Base-by-base conservation (phyloP, 2,329 filamentous ascomycete genomes). In the Ilyonectria sp. region DNA sequence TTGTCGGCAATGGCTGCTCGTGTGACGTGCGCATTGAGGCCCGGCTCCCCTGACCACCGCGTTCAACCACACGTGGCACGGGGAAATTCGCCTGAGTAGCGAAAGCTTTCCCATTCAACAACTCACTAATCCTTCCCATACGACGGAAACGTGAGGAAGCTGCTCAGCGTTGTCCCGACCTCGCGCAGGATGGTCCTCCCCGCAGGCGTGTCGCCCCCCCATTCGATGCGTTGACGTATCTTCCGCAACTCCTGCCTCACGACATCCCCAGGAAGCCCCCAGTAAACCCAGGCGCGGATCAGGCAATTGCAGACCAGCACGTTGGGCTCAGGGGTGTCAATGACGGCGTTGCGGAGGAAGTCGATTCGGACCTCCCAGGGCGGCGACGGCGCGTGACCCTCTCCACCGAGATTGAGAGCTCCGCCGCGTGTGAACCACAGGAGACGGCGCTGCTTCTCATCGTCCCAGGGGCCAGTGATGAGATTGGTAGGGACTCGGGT, bases 361-460 rank as follows among this genome's bases (percentile, higher is more conserved):
- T 80, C 71, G 4, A 79, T 65, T 54, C 80, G 83, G 31, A 78
- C 54, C 64, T 86, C 85, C 85, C 85, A 86, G 1, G 81, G 69
- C 2, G 63, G 67, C 7, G 57, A 33, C n/a, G 33, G 26, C 13
- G 53, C 76, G 63, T 79, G 76, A 40, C 63, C 59, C 23, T 77
- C 70, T 1, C 75, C 67, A 21, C 76, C 75, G 9, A 81, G 49
- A 5, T 69, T 69, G 8, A 68, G 44, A 58, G 81, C 76, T 15
- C 84, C 83, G 6, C 78, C 81, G 40, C 82, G 79, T 10, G 80
- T 74, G 21, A 86, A 76, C 85, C 85, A 86, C 72, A 85, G 85
- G 6, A 86, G 75, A 31, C 83, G 83, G 44, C 81, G 79, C 26
- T 78, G 74, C 47, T 77, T 73, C 43, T 80, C 79, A 4, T 81